Evolutionary conservation across 169 alveolate species (phyloP).

Genomic region (Cryptosporidium baileyi): DNA sequence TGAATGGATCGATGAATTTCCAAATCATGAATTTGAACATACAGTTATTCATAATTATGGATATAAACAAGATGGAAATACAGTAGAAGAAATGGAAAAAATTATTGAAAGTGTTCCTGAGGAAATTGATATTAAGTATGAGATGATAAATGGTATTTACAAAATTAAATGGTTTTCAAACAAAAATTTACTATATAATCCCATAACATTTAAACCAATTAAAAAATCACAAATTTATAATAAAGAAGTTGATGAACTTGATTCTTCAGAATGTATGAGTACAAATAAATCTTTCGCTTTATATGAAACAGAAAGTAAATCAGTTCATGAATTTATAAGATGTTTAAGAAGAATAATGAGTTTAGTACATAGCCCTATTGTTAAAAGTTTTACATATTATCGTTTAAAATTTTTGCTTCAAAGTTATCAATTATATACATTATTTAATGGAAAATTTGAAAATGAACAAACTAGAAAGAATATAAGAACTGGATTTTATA

Average conservation of each 20-base stretch:
- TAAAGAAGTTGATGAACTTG: background rate
- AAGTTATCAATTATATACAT: slow-evolving; percentile 76
- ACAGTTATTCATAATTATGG: slow-evolving; percentile 9
- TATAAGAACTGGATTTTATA: slow-evolving; percentile 87
- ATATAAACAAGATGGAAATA: slow-evolving; percentile 26
- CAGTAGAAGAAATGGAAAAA: background rate
- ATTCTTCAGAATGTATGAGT: background rate
- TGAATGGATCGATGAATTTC: slow-evolving; percentile 38
- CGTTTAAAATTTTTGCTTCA: slow-evolving; percentile 76
- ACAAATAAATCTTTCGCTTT: background rate
- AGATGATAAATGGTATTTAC: slow-evolving; percentile 52
- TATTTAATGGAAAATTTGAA: slow-evolving; percentile 80
- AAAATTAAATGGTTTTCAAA: slow-evolving; percentile 45
- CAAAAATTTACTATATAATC: slow-evolving; percentile 28
- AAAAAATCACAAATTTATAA: background rate
- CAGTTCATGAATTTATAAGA: slow-evolving; percentile 30
- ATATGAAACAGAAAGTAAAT: slow-evolving; percentile 42
- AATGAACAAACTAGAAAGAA: slow-evolving; percentile 73
- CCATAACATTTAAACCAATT: slow-evolving; percentile 25
- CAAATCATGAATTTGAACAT: slow-evolving; percentile 20
- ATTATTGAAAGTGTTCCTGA: slow-evolving; percentile 9
- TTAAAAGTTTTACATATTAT: slow-evolving; percentile 77
- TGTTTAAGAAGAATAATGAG: slow-evolving; percentile 57
- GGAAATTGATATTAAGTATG: slow-evolving; percentile 29
- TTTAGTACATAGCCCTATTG: slow-evolving; percentile 72